phyloP scores from a whole-genome alignment of 1,284 basidiomycete species.

The Clitocybe nebularis region DNA sequence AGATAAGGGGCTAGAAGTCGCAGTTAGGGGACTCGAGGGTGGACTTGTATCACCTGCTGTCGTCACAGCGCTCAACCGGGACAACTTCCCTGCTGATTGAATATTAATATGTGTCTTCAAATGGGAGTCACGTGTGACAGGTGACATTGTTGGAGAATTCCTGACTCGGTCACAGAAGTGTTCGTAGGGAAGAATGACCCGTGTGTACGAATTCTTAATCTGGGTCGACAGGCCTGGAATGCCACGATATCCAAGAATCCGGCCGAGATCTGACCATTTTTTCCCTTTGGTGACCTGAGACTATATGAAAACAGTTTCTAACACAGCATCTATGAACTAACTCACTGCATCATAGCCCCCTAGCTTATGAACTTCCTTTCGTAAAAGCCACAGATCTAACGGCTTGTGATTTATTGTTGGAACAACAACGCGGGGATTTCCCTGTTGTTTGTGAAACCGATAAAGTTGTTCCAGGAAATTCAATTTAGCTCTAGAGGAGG shows the following conservation, averaged over 20 bases:
- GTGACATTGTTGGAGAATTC: slow-evolving; percentile 52
- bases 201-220: slow-evolving; percentile 86
- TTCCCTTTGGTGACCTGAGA: slow-evolving; percentile 71
- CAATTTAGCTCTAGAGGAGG: slow-evolving; percentile 92
- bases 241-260: slow-evolving; percentile 76
- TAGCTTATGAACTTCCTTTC: slow-evolving; percentile 85
- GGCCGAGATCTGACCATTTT: slow-evolving; percentile 85
- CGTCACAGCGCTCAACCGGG: slow-evolving; percentile 32
- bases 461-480: slow-evolving; percentile 98
- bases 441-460: slow-evolving; percentile 88
- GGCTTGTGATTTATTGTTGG: slow-evolving; percentile 91
- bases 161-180: slow-evolving; percentile 79
- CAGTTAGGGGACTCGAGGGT: slow-evolving; percentile 68
- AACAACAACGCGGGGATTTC: slow-evolving; percentile 81
- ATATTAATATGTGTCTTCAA: slow-evolving; percentile 36
- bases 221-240: slow-evolving; percentile 82
- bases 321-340: slow-evolving; percentile 10
- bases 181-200: slow-evolving; percentile 93
- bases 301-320: slow-evolving; percentile 8
- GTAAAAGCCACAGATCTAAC: slow-evolving; percentile 89
- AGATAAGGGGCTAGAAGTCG: slow-evolving; percentile 72
- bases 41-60: slow-evolving; percentile 43
- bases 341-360: slow-evolving; percentile 84
- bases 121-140: slow-evolving; percentile 33
- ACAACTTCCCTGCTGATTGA: slow-evolving; percentile 35